Conservation (phyloP, 176 grass and related monocot species). For the Melocanna baccifera region DNA sequence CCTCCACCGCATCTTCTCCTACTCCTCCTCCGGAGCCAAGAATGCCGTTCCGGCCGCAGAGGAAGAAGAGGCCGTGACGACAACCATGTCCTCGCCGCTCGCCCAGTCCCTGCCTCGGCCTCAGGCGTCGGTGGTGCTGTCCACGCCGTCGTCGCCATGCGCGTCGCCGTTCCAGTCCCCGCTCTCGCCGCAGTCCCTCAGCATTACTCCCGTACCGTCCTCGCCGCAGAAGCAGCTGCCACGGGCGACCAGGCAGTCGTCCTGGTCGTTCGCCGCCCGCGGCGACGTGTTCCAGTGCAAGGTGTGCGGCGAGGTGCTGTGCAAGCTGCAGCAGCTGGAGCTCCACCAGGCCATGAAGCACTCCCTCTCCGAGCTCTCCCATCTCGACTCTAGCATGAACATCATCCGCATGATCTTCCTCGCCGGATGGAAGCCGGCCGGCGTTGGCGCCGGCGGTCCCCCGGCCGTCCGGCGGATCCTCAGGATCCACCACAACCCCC, state of each 20-base stretch:
- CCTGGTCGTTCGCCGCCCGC: slow-evolving; percentile 43
- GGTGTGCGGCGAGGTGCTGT: slow-evolving; percentile 73
- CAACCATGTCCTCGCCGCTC: slow-evolving; percentile 17
- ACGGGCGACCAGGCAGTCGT: slow-evolving; percentile 35
- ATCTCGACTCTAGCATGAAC: slow-evolving; percentile 64
- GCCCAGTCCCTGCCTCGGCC: slow-evolving; percentile 17
- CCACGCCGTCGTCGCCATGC: slow-evolving; percentile 43
- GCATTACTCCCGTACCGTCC: slow-evolving; percentile 18
- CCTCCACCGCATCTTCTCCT: slow-evolving; percentile 52
- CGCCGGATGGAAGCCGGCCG: slow-evolving; percentile 52
- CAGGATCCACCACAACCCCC: slow-evolving; percentile 76
- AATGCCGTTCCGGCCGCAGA: background rate
- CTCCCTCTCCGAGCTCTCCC: slow-evolving; percentile 68
- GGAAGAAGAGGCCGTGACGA: slow-evolving; percentile 5
- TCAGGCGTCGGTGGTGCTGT: slow-evolving; percentile 34
- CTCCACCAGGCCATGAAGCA: slow-evolving; percentile 75
- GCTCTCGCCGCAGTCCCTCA: slow-evolving; percentile 26
- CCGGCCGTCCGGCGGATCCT: slow-evolving; percentile 51
- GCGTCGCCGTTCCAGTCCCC: slow-evolving; percentile 38
- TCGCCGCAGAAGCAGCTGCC: slow-evolving; percentile 11
- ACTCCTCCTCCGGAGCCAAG: slow-evolving; percentile 8
- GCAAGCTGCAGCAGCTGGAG: slow-evolving; percentile 63
- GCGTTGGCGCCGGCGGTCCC: background rate
- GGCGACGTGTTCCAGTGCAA: slow-evolving; percentile 63
- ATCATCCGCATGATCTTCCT: slow-evolving; percentile 89